Base-by-base conservation (phyloP, 1,284 basidiomycete species). In the Meira miltonrushii region DNA sequence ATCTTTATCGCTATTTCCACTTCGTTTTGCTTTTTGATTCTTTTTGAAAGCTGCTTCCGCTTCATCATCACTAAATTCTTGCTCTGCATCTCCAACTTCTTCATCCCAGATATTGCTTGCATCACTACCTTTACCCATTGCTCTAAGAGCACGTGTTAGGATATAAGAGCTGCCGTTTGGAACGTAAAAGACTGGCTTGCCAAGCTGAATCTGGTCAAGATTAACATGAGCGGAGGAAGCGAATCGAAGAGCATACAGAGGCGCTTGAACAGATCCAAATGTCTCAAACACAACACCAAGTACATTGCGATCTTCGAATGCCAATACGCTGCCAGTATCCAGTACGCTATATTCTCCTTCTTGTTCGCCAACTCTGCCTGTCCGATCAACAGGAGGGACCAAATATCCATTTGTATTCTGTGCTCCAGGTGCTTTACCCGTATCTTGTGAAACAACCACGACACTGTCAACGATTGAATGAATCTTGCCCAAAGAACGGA, bases 81-180 rank as follows among this genome's bases (percentile, higher is more conserved):
- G 71, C 71, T 93, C 90, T 57, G 90, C 85, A 12, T 88, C 90
- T 2, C 81, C 87, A 0, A 88, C 87, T 72, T 93, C 90, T 79
- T 93, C 90, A 69, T 93, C 91, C 68, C 90, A 85, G 7, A 90
- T 83, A 76, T 93, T 93, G 74, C 89, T 91, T n/a, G 91, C 90
- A 68, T 93, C 90, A 69, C 88, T 91, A 40, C 90, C 91, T 72
- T 86, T 90, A 49, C 84, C 64, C 25, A 79, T 81, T 6, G 79
- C 76, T 23, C 71, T 67, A 40, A 93, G 83, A 53, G 85, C 83
- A 47, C 82, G 81, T 10, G 90, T 82, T 71, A 88, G 88, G 39
- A 92, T 86, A 68, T 90, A 90, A 50, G 84, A 83, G 78, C 89
- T 90, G 47, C 85, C 84, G 28, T 81, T 78, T 1, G 90, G 90